Base-by-base conservation (phyloP, 257 asterid species). In the Primulina huaijiensis region DNA sequence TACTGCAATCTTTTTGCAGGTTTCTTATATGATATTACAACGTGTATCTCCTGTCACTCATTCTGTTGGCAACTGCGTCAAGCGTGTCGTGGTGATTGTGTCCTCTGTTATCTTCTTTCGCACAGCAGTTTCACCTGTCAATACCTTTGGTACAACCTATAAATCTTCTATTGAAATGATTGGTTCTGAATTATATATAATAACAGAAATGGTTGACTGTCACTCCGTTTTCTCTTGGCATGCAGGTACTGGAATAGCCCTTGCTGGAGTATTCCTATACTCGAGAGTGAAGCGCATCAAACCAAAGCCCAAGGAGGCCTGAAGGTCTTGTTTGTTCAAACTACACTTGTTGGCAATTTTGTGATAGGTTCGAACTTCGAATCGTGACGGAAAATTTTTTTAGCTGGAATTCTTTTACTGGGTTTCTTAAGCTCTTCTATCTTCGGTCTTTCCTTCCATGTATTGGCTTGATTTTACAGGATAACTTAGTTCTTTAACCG, bases 41-140 rank as follows among this genome's bases (percentile, higher is more conserved):
- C 90, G 97, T 38, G 96, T 90, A 56, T 92, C 97, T 17, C 98
- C 96, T 11, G 90, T 92, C 50, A 90, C 96, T n/a, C 98, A 92
- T 74, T 90, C 98, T 3, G 97, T 92, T 16, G 95, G 92, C 56
- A 92, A 92, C 84, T 90, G 96, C 50, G 96, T 88, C 53, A 92
- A 92, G 82, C 89, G 97, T 34, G 97, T 90, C 70, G 98, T 88
- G 66, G 97, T 90, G 66, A 92, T 92, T 9, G 97, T 92, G 64
- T 72, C 93, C 10, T 88, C 98, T 7, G 97, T 92, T 64, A 78
- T 92, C 76, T 88, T 92, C 88, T 90, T 92, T 85, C 92, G 87
- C 53, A 87, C 93, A 14, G 95, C 97, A 33, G 97, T 92, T 69
- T 84, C 92, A 34, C 80, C 83, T 29, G 65, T 90, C 37, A 92